Base-by-base conservation (phyloP, 805 yeast genomes). In the Myxozyma geophila region DNA sequence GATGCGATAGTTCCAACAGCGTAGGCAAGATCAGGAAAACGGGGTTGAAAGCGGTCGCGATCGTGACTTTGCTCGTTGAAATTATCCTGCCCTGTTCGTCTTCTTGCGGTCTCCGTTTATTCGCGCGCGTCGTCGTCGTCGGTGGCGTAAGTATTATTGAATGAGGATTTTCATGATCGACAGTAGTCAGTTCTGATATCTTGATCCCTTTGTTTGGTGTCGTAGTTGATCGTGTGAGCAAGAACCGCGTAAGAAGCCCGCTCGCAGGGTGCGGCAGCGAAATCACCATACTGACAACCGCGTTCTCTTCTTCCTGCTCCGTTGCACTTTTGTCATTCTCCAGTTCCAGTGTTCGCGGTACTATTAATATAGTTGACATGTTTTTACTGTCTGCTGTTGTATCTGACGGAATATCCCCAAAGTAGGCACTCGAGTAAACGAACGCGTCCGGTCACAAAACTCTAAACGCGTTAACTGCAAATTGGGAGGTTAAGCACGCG, bases 261-360 rank as follows among this genome's bases (percentile, higher is more conserved):
- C 65, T 67, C 10, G 57, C 44, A 13, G 70, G 70, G 40, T 65
- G 67, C 8, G 70, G 70, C 1, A 67, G 54, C 2, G 67, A 44
- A 21, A 64, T 23, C 1, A 67, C 48, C 17, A 35, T 43, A n/a
- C 41, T 44, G 10, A 10, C 39, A 23, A n/a, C 12, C 40, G n/a
- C 46, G 10, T 60, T 43, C 19, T n/a, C 60, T 10, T 8, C 54
- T 12, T 49, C 17, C 15, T 39, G 7, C 8, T 56, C 60, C 8
- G 2, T 28, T 28, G 28, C 28, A 28, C 5, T 28, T 28, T 28
- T 2, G 5, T 2, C 28, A 28, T 28, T 28, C 2, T 28, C 2
- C 28, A 5, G 5, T n/a, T n/a, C n/a, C 2, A 28, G 28, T 28
- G 9, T 21, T 7, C 37, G 10, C 15, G 55, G 62, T 21, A 56